Evolutionary conservation across 495 filamentous ascomycete species (phyloP), one percentile per base, ranked within the genome.

Genomic region (Aspergillus funiculosus): DNA sequence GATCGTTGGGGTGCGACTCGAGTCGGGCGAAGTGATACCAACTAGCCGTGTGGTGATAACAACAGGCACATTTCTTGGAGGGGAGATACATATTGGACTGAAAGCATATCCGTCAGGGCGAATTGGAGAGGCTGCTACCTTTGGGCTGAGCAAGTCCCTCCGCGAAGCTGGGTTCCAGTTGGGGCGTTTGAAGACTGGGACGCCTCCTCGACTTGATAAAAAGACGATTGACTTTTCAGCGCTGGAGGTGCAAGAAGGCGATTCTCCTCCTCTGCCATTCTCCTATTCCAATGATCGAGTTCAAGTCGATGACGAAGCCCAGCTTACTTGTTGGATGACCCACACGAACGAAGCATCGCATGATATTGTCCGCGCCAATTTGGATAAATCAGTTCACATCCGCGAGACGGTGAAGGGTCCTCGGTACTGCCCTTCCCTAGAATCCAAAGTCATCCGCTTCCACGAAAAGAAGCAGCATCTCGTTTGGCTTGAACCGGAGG

Each of bases 401-500:
- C 80, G 94, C 5, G 92, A 98, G 66, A 90, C 89, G 0, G 87
- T 98, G 26, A 88, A 87, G 57, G 92, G 92, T 0, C 92, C 92
- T 2, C 75, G 92, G 42, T 98, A 98, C 57, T 98, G 92, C 56
- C 92, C 92, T 1, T 96, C 91, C 0, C 71, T 98, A 9, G 92
- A 98, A 62, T 88, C 89, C 18, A 98, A 98, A 63, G 75, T 98
- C 36, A 87, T 96, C 27, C 81, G 88, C 9, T 98, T 98, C 61
- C 71, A 74, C 13, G 67, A 88, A 44, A 87, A 84, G 58, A 69
- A 79, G n/a, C 72, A 69, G 15, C 92, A 98, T 58, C 83, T 89
- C 40, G 81, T 98, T 30, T 98, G 92, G 92, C 78, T 98, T 5
- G 92, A 98, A 59, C 92, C 94, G 0, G 92, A 98, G 70, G 92